Evolutionary conservation across 371 early-diverging fungal genomes (phyloP).

Genomic region (Mortierella sp.): DNA sequence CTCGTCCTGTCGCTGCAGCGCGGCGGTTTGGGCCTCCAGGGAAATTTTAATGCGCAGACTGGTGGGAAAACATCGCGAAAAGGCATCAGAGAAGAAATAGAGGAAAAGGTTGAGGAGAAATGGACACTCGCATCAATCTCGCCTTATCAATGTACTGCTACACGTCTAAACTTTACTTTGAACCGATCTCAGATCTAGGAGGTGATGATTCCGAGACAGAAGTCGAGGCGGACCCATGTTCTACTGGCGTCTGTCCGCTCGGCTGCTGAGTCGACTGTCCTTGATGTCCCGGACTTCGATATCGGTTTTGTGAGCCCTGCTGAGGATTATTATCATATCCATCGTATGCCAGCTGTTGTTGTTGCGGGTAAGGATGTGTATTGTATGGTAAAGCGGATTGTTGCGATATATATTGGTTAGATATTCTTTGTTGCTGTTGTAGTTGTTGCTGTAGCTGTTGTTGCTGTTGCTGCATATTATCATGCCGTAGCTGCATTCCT

Average conservation of each 20-base stretch:
- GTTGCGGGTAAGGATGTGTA: background rate
- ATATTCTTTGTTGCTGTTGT: conserved; percentile 2
- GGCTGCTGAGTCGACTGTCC: background rate
- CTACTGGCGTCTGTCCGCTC: background rate
- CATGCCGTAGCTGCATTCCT: background rate
- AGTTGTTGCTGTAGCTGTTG: conserved; percentile 9
- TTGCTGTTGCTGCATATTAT: conserved; percentile 7
- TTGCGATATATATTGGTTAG: background rate
- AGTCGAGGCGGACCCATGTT: conserved; percentile 10
- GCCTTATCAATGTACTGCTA: too few relatives aligned
- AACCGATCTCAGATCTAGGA: conserved; percentile 32
- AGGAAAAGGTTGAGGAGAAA: too few relatives aligned
- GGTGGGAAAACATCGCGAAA: background rate
- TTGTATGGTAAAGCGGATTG: too few relatives aligned
- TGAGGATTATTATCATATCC: conserved; percentile 5
- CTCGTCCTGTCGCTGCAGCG: conserved; percentile 65
- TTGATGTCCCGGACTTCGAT: conserved; percentile 14
- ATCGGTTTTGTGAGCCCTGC: background rate
- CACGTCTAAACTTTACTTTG: conserved; percentile 20
- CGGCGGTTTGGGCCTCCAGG: conserved; percentile 65
- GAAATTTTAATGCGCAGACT: conserved; percentile 53
- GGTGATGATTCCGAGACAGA: conserved; percentile 30
- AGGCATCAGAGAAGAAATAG: too few relatives aligned
- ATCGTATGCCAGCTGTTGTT: conserved; percentile 12
- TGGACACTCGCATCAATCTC: too few relatives aligned